Base-by-base conservation (phyloP, 2,329 filamentous ascomycete species). In the Ceratocystis eucalypticola region DNA sequence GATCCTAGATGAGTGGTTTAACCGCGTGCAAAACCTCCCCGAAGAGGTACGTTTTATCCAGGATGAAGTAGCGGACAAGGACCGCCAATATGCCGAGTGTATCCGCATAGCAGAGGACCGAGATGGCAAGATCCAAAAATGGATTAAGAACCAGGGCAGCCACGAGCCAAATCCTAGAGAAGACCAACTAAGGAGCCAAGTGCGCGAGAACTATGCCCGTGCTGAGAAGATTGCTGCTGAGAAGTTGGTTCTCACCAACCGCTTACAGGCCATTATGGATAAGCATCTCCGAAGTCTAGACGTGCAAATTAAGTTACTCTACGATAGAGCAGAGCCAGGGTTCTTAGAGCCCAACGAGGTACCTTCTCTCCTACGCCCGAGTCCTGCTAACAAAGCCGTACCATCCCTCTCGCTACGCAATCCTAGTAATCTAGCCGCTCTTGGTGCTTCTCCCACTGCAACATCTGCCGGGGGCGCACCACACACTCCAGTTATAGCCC, bases 21-120 rank as follows among this genome's bases (percentile, higher is more conserved):
- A 87, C 74, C 81, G 78, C 76, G 87, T 88, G 22, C 85, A 88
- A 71, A 94, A 94, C 72, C 80, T 93, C 33, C 89, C 89, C 69
- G 88, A 89, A 69, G 89, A 94, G 76, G 86, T 94, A 68, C 86
- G 87, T 22, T 91, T 92, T 77, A 81, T 93, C 69, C 87, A 92
- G 72, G 89, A 92, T 73, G 89, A 94, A 76, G 89, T 93, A 69
- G 80, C 85, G 72, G 87, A 89, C 73, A 93, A 92, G 75, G 89
- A 95, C 74, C 81, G 83, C 62, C 80, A 85, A 70, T 88, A 89
- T 70, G 79, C 84, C 72, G 85, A 89, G 61, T 86, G 87, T 73
- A 79, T 86, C 67, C 81, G 84, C 69, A 81, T 83, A 69, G 89
- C 92, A 72, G 82, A 85, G 50, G 85, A 88, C 67, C 85, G 87